Conservation (phyloP, 805 yeast species). For the Wickerhamomyces sydowiorum region DNA sequence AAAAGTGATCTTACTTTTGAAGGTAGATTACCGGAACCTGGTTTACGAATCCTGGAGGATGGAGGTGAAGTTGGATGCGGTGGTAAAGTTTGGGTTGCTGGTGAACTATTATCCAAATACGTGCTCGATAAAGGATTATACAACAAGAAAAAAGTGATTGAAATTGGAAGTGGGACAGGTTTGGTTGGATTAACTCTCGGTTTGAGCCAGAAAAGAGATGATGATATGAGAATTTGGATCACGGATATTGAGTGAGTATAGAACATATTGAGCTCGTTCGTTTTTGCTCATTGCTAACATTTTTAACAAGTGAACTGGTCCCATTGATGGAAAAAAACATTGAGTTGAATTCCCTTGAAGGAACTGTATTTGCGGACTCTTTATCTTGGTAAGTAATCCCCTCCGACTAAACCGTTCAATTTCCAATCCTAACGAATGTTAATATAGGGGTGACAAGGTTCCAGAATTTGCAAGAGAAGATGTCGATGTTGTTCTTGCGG, state of each 20-base stretch:
- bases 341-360: conserved; percentile 30
- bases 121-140: conserved; percentile 22
- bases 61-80: conserved; percentile 60
- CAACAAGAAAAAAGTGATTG: conserved; percentile 31
- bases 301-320: conserved; percentile 31
- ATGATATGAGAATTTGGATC: conserved; percentile 32
- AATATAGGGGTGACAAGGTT: conserved; percentile 28
- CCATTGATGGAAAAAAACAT: conserved; percentile 43
- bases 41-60: conserved; percentile 41
- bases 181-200: conserved; percentile 40
- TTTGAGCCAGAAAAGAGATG: conserved; percentile 12
- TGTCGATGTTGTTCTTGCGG: conserved; percentile 46
- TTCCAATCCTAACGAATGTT: neutral
- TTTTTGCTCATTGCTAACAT: neutral
- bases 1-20: conserved; percentile 32
- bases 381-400: conserved; percentile 37
- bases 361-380: conserved; percentile 33
- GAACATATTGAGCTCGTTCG: neutral
- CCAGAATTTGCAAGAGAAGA: conserved; percentile 29
- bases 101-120: conserved; percentile 46
- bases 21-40: conserved; percentile 28
- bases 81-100: conserved; percentile 61
- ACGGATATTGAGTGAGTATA: conserved; percentile 39
- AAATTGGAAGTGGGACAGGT: conserved; percentile 57
- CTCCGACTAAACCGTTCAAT: neutral